phyloP scores from a whole-genome alignment of 2,329 filamentous ascomycete genomes.

The Fusarium pseudoanthophilum region DNA sequence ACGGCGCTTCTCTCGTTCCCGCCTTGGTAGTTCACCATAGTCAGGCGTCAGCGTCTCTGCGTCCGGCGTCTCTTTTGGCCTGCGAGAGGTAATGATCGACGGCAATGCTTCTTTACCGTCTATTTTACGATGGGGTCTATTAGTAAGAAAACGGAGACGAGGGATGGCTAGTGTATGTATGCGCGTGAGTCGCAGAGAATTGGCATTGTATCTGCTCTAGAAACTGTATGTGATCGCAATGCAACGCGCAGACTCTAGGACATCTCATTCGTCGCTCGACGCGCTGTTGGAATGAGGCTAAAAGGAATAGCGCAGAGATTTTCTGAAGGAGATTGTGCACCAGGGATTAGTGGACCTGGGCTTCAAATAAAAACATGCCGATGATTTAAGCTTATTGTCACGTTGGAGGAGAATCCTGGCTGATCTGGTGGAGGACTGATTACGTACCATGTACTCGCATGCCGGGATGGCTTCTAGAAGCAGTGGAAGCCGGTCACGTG shows the following conservation, averaged over 20 bases:
- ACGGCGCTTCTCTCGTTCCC: slow-evolving; percentile 26
- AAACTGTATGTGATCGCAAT: slow-evolving; percentile 20
- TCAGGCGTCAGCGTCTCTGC: slow-evolving; percentile 30
- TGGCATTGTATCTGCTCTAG: slow-evolving; percentile 2
- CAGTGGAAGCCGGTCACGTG: slow-evolving; percentile 29
- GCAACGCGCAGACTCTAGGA: neutral
- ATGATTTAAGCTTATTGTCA: slow-evolving; percentile 46
- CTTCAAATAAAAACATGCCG: slow-evolving; percentile 21
- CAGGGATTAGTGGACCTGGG: slow-evolving; percentile 25
- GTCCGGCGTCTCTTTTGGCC: slow-evolving; percentile 28
- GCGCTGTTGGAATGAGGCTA: slow-evolving; percentile 16
- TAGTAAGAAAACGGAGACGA: slow-evolving; percentile 19
- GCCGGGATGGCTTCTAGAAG: slow-evolving; percentile 39
- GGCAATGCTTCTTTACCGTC: slow-evolving; percentile 8
- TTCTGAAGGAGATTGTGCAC: slow-evolving; percentile 13
- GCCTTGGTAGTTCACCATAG: slow-evolving; percentile 12
- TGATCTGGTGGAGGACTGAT: slow-evolving; percentile 28
- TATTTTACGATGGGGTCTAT: slow-evolving; percentile 11
- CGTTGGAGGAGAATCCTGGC: slow-evolving; percentile 34
- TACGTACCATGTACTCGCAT: slow-evolving; percentile 42
- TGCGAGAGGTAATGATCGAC: slow-evolving; percentile 28
- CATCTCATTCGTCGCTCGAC: slow-evolving; percentile 17
- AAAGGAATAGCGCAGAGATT: slow-evolving; percentile 29
- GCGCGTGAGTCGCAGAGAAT: slow-evolving; percentile 19
- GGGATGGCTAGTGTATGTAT: slow-evolving; percentile 20